Base-by-base conservation (phyloP, 78 protist genomes). In the Dictyostelium intermedium region DNA sequence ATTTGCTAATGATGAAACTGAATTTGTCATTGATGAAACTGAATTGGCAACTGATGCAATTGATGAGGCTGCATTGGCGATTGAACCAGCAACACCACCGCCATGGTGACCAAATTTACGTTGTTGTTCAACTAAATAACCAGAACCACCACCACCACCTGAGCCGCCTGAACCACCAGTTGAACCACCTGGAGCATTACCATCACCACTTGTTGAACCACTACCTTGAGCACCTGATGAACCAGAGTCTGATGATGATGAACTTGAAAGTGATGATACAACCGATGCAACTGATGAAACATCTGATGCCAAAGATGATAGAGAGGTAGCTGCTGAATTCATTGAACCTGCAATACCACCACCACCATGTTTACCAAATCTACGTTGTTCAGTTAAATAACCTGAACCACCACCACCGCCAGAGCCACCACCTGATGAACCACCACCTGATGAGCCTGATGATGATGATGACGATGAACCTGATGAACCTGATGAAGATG, bases 341-440 rank as follows among this genome's bases (percentile, higher is more conserved):
- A 70, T 32, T 30, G 37, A 13, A 70, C 77, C 77, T 32, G 77
- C 39, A 70, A 70, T 70, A 70, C 77, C 77, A 70, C 77, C 77
- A 70, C 76, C 76, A 30, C 76, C 76, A 27, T 70, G 77, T 32
- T 70, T 25, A 70, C 77, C 77, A 32, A 70, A 70, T 70, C 34
- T 70, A 70, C 77, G 77, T 30, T 8, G n/a, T 63, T 63, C 6
- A 16, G 18, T 35, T 1, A 30, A 34, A 0, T 10, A 16, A 35
- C 43, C 43, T 72, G 79, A 72, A 18, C 60, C 34, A 34, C 78
- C 82, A 8, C 73, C 73, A 63, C 34, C 43, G 30, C 76, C 76
- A 10, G 34, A 27, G 3, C 41, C 76, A 30, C 76, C 37, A 69
- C 41, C 76, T 8, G 14, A 5, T n/a, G 34, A 11, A 27, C 34